These are phyloP conservation scores for Arxiozyma telluris DNA, from an alignment of 1,139 yeast species.

Conservation along the genomic window DNA sequence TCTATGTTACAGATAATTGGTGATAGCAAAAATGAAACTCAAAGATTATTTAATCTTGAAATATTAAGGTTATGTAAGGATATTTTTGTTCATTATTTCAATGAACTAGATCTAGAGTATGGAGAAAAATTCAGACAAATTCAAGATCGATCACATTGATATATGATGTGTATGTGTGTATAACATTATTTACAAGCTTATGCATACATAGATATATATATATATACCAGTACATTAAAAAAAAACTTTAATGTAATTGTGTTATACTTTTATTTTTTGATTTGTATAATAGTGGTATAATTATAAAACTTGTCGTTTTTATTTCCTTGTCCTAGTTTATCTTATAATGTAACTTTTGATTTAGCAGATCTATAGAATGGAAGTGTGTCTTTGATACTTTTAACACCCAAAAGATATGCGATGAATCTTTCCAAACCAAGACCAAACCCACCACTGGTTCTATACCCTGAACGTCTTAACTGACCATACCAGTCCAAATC, in stretches of 20 bases:
- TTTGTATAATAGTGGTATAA: too few species aligned
- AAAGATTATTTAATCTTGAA: not conserved
- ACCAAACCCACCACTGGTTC: constrained; percentile 97
- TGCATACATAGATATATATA: not conserved
- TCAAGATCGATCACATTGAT: not conserved
- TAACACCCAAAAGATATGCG: constrained; percentile 55
- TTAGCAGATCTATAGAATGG: constrained; percentile 56
- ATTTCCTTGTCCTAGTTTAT: too few species aligned
- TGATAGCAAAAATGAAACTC: not conserved
- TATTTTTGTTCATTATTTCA: not conserved
- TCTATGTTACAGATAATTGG: not conserved
- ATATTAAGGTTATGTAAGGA: not conserved
- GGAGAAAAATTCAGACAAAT: not conserved
- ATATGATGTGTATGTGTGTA: not conserved
- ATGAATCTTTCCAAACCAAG: constrained; percentile 85
- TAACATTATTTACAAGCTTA: not conserved
- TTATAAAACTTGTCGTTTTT: too few species aligned
- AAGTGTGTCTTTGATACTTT: constrained; percentile 74
- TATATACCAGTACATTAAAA: not conserved
- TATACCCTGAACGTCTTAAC: constrained; percentile 65
- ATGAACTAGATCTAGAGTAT: not conserved
- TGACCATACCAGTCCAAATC: constrained; percentile 76
- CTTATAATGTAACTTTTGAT: constrained; percentile 4
- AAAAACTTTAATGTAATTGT: too few species aligned
- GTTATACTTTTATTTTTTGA: too few species aligned